Evolutionary conservation across 2,329 filamentous ascomycete genomes (phyloP), one percentile per base, ranked within the genome.

Genomic region (Ampelomyces quisqualis): DNA sequence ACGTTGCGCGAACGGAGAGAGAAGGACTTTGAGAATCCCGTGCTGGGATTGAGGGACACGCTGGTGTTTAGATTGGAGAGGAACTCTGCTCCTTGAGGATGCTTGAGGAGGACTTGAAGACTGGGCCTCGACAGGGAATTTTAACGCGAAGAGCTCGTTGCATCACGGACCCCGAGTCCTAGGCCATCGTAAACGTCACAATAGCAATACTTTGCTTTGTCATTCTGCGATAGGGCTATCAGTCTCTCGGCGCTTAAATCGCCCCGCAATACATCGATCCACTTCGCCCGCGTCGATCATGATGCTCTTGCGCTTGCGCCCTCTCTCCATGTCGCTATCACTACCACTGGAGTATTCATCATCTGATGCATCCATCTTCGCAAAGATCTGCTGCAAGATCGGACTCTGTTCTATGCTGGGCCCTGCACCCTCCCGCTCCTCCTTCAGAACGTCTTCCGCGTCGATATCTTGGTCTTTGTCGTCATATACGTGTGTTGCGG

Each of bases 1-100:
- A 65, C 67, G 51, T 54, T 72, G 24, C 71, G 72, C 29, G 72
- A 73, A 51, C 62, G 50, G 18, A 77, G 70, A 66, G 49, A 55
- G 22, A 68, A 66, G 33, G 64, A 68, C 28, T 70, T 70, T 41
- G 59, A 69, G 30, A 70, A 68, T 41, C 57, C 62, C 9, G 46
- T 58, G 9, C 33, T 69, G 31, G 66, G 67, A 2, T 45, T 55
- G 47, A 55, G 65, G 38, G 67, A 70, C 43, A 67, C 66, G 2
- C 38, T 66, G 26, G 55, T 71, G 1, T 73, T 55, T 40, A 58
- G 67, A 19, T 47, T 68, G 50, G 42, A 49, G 5, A 38, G 34
- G 15, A 14, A 28, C 5, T 13, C 6, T 28, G 26, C 26, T 28
- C 26, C n/a, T 14, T 28, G 15, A 13, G 26, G 3, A 6, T 13